Percentiles rank a stretch among this genome's conserved stretches.
These are phyloP conservation scores for Aspergillus ostianus DNA, from an alignment of 495 filamentous ascomycete genomes.

Conservation along the genomic window DNA sequence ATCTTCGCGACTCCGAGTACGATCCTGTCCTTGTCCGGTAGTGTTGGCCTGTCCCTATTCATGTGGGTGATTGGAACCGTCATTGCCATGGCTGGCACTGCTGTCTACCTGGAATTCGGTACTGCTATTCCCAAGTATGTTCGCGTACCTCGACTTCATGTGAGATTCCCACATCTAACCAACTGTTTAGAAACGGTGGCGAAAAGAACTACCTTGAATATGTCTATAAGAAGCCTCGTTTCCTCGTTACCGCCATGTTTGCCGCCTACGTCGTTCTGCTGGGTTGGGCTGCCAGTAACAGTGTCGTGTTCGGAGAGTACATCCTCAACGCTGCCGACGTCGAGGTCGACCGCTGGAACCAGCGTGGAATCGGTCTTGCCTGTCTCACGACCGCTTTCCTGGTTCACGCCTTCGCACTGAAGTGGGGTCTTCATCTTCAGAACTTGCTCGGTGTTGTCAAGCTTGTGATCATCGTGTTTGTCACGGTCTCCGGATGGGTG, in stretches of 20 bases:
- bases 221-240: constrained; percentile 61
- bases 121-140: constrained; percentile 48
- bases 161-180: background rate
- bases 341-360: constrained; percentile 63
- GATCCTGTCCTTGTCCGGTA: constrained; percentile 53
- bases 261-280: constrained; percentile 57
- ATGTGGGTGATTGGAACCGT: constrained; percentile 53
- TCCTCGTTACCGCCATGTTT: constrained; percentile 63
- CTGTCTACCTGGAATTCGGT: constrained; percentile 56
- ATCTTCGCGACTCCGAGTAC: constrained; percentile 62
- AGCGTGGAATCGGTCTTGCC: constrained; percentile 64
- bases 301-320: constrained; percentile 68
- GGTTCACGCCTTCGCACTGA: constrained; percentile 59
- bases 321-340: constrained; percentile 61
- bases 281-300: constrained; percentile 59
- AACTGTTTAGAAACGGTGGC: constrained; percentile 55
- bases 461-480: constrained; percentile 63
- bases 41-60: constrained; percentile 50
- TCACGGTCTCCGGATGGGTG: constrained; percentile 63
- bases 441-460: constrained; percentile 69
- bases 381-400: constrained; percentile 63
- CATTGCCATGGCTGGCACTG: constrained; percentile 50
- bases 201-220: constrained; percentile 72
- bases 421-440: constrained; percentile 66
- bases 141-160: background rate